Conservation (phyloP, 345 rosid genomes). For the Litchi chinensis region DNA sequence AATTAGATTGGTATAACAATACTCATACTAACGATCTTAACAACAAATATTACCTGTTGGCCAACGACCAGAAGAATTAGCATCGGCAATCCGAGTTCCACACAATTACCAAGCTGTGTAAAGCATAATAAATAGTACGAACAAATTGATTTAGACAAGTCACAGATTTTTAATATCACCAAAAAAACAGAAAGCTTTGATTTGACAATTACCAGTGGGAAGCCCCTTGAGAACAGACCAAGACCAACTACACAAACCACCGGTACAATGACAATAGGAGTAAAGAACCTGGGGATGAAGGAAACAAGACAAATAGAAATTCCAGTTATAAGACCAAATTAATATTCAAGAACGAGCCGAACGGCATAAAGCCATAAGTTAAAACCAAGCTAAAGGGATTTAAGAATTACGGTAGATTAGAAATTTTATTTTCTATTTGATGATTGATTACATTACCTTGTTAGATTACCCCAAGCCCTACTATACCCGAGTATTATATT, state of each 20-base stretch:
- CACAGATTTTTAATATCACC: not conserved
- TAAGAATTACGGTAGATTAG: not conserved
- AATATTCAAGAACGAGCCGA: not conserved
- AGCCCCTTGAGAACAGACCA: conserved; percentile 86
- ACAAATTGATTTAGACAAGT: not conserved
- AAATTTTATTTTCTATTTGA: not conserved
- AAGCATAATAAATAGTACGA: conserved; percentile 19
- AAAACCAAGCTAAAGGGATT: not conserved
- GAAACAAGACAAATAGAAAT: not conserved
- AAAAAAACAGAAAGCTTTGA: not conserved
- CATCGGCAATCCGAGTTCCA: conserved; percentile 95
- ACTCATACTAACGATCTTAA: not conserved
- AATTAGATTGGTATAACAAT: not conserved
- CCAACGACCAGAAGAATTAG: conserved; percentile 66
- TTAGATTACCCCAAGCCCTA: conserved; percentile 70
- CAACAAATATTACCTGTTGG: conserved; percentile 62
- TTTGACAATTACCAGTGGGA: conserved; percentile 73
- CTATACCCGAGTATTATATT: conserved; percentile 83
- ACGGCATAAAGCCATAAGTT: not conserved
- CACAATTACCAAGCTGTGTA: conserved; percentile 85
- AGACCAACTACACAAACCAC: conserved; percentile 78
- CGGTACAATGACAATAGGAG: conserved; percentile 74
- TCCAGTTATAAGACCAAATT: not conserved
- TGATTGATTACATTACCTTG: conserved; percentile 47
- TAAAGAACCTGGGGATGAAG: conserved; percentile 54